Base-by-base conservation (phyloP, 2,329 filamentous ascomycete species). In the Cephalotrichum gorgonifer region DNA sequence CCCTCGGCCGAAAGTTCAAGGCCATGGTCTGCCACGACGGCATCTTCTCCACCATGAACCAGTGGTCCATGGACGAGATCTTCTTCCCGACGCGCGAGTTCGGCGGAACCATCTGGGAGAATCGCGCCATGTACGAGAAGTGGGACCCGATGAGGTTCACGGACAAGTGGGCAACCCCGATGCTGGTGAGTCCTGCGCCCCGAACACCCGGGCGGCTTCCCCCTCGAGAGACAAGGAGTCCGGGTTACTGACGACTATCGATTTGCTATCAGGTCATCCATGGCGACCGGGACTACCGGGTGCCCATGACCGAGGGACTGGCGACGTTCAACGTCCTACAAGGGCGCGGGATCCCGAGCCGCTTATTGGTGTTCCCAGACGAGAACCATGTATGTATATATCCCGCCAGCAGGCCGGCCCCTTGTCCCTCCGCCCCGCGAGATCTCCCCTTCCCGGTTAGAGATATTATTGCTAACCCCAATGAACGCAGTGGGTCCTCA, bases 11-110 rank as follows among this genome's bases (percentile, higher is more conserved):
- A 26, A 81, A 85, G 56, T 94, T 96, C 76, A 88, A 88, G 64
- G 88, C 88, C 0, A 74, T 96, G 4, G 88, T 95, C 26, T 89
- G 83, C 57, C 89, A 95, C 62, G 88, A 95, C 56, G 89, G 89
- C 44, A 84, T 90, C 48, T 93, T 90, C 64, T 85, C 81, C 57
- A 84, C 81, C 1, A 67, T 81, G 47, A 80, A 73, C 56, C 77
- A 82, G 64, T 84, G 79, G 69, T 64, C 73, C 2, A 80, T 76
- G 5, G 81, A 85, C 54, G 81, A 85, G 62, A 70, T 85, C n/a
- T 85, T 83, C 70, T 85, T 85, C 66, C 76, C 80, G 0, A 69
- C 82, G 52, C 81, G 83, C 56, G 81, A 85, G 57, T 82, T 85
- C 64, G 76, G 76, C 22, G 80, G 80, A 42, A 73, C 74, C 2